These are phyloP conservation scores for Annulohypoxylon moriforme DNA, from an alignment of 495 filamentous ascomycete genomes.

Conservation along the genomic window DNA sequence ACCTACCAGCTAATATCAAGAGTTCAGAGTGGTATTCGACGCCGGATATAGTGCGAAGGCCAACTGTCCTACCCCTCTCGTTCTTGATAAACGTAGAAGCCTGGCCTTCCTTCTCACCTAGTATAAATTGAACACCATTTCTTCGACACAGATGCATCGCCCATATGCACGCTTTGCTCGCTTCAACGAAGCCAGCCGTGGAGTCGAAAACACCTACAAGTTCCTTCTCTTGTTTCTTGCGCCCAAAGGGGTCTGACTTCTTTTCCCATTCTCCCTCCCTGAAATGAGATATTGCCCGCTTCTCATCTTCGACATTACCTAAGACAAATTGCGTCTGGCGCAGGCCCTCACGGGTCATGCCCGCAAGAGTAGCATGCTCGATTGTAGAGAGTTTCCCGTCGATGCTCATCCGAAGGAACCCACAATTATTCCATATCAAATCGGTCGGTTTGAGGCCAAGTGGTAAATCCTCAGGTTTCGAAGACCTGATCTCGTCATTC, in stretches of 20 bases:
- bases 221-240: conserved; percentile 22
- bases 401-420: conserved; percentile 25
- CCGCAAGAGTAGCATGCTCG: conserved; percentile 18
- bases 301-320: conserved; percentile 41
- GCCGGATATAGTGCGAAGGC: conserved; percentile 48
- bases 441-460: conserved; percentile 32
- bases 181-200: conserved; percentile 51
- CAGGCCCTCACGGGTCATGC: conserved; percentile 15
- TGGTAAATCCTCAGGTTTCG: conserved; percentile 14
- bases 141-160: conserved; percentile 50
- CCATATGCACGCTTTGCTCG: conserved; percentile 54
- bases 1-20: conserved; percentile 30
- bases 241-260: conserved; percentile 22
- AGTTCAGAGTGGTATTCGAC: conserved; percentile 39
- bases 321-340: conserved; percentile 46
- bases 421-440: conserved; percentile 28
- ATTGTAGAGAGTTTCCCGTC: conserved; percentile 10
- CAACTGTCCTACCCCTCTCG: conserved; percentile 15
- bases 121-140: conserved; percentile 50
- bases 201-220: conserved; percentile 51
- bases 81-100: conserved; percentile 25
- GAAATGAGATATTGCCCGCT: conserved; percentile 44
- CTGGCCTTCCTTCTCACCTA: conserved; percentile 33
- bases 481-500: conserved; percentile 49
- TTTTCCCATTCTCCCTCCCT: conserved; percentile 37